These are phyloP conservation scores for Aspergillus sp. DNA, from an alignment of 2,329 filamentous ascomycete genomes.

Conservation along the genomic window DNA sequence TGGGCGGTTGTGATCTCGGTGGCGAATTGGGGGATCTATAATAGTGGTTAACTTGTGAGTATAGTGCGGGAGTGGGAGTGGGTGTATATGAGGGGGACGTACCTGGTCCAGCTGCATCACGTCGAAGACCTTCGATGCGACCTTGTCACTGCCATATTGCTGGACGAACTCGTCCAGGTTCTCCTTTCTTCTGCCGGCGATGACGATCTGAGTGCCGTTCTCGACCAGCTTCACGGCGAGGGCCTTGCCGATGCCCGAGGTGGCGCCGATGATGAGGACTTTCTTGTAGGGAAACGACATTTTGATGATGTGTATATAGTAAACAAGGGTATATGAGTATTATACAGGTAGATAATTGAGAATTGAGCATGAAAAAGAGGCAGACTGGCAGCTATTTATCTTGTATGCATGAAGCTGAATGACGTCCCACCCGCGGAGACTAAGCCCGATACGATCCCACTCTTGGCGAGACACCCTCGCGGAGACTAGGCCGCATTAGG, in stretches of 20 bases:
- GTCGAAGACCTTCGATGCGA: conserved; percentile 51
- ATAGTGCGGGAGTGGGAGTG: too few species aligned
- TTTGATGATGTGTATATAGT: background rate
- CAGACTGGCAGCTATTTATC: background rate
- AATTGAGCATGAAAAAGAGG: background rate
- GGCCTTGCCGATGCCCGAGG: conserved; percentile 49
- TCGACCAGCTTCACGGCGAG: conserved; percentile 53
- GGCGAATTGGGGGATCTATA: conserved; percentile 23
- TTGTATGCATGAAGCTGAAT: too few species aligned
- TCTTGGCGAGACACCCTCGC: background rate
- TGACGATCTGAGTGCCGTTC: conserved; percentile 51
- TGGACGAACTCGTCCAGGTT: conserved; percentile 53
- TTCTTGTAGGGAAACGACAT: conserved; percentile 55
- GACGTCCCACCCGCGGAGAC: background rate
- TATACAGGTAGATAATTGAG: background rate
- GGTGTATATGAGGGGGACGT: background rate
- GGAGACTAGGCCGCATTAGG: conserved; percentile 8
- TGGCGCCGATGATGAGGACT: conserved; percentile 57
- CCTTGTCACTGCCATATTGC: conserved; percentile 50
- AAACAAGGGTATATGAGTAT: background rate
- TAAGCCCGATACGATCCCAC: conserved; percentile 1
- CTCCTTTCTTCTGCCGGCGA: conserved; percentile 55
- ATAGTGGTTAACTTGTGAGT: background rate
- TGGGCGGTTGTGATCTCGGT: conserved; percentile 43
- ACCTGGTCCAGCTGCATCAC: conserved; percentile 54